Evolutionary conservation across 495 filamentous ascomycete genomes (phyloP), one percentile per base, ranked within the genome.

Genomic region (Aspergillus ellipticus): DNA sequence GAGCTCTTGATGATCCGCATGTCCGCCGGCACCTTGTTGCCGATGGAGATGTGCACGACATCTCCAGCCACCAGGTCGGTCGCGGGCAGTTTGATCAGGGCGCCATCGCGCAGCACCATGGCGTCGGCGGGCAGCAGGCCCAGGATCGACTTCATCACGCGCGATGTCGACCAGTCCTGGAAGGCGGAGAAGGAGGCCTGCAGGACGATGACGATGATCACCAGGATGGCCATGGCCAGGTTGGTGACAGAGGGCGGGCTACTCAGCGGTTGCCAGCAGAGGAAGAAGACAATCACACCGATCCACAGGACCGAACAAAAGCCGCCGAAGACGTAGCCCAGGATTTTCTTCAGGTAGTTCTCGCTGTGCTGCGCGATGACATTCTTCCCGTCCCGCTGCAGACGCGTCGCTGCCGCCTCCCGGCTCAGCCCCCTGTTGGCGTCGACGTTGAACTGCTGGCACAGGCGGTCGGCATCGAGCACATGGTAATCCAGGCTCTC

Each of bases 181-280:
- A 82, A 87, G 29, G 79, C 81, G 42, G 85, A 85, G 71, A 90
- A 92, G 11, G 69, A 74, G 21, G 87, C 88, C 63, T 92, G 87
- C 16, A 87, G 76, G 49, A 84, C 59, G 60, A 87, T 89, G 7
- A 91, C 87, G 20, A 81, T 79, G 19, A 85, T 56, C 24, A 90
- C 66, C 3, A 90, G 80, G 55, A 89, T 82, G 3, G 83, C 87
- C 43, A 90, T 76, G 1, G 85, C 87, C 19, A 90, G 68, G 63
- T 89, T 90, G 13, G 86, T 81, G 13, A 73, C 54, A 0, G 84
- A 75, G 3, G 86, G 86, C 0, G 87, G 88, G 17, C 88, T 59
- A 39, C 87, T 85, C n/a, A 90, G 83, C 2, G 88, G 88, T 50
- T 81, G 82, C 86, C 85, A 92, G 9, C 83, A 79, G 45, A 90